phyloP scores from a whole-genome alignment of 2,329 filamentous ascomycete genomes.

The Penicillium vulpinum region DNA sequence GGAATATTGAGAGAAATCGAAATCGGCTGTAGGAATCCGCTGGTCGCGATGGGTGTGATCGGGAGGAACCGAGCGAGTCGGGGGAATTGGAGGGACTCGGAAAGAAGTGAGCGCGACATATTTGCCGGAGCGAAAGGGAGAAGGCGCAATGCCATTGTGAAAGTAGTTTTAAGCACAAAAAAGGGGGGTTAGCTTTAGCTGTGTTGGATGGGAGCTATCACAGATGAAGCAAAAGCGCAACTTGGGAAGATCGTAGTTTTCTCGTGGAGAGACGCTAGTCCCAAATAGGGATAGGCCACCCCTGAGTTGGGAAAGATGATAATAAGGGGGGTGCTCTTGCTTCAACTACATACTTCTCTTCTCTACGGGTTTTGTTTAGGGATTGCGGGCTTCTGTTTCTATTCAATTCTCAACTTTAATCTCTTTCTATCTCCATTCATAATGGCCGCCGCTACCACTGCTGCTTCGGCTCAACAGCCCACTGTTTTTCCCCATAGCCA shows the following conservation, averaged over 20 bases:
- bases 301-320: slow-evolving; percentile 36
- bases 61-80: slow-evolving; percentile 37
- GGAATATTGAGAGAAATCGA: slow-evolving; percentile 63
- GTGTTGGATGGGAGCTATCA: slow-evolving; percentile 8
- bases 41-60: slow-evolving; percentile 51
- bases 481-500: slow-evolving; percentile 87
- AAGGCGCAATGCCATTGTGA: slow-evolving; percentile 31
- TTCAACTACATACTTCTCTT: slow-evolving; percentile 6
- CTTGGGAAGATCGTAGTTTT: slow-evolving; percentile 4
- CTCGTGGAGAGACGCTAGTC: slow-evolving; percentile 34
- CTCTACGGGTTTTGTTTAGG: slow-evolving; percentile 8
- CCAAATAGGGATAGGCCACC: slow-evolving; percentile 34
- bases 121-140: slow-evolving; percentile 18
- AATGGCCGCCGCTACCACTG: slow-evolving; percentile 68
- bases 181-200: background rate
- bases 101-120: slow-evolving; percentile 17
- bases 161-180: background rate
- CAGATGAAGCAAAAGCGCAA: slow-evolving; percentile 9
- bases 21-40: slow-evolving; percentile 61
- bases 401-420: background rate
- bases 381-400: slow-evolving; percentile 3
- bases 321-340: slow-evolving; percentile 20
- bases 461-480: slow-evolving; percentile 46
- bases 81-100: slow-evolving; percentile 28
- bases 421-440: slow-evolving; percentile 36